These are phyloP conservation scores for Pneumocystis murina DNA, from an alignment of 1,139 yeast genomes.

Conservation along the genomic window DNA sequence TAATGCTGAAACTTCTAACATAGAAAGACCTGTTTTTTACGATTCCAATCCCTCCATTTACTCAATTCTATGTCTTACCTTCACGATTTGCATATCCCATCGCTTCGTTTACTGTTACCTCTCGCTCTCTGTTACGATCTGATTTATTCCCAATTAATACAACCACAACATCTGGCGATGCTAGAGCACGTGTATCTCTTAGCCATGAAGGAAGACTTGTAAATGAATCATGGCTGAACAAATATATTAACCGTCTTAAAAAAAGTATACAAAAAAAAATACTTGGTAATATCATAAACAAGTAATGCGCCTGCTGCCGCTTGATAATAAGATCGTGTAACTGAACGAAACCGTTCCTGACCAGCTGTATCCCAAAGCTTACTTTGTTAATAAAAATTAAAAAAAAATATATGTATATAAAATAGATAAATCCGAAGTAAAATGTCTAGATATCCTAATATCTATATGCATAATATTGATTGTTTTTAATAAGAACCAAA, in stretches of 20 bases:
- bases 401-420: constrained; percentile 17
- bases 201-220: constrained; percentile 35
- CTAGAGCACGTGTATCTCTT: constrained; percentile 35
- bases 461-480: too few relatives aligned
- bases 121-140: constrained; percentile 45
- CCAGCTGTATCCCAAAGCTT: constrained; percentile 66
- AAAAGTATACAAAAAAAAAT: neutral
- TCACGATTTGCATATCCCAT: constrained; percentile 10
- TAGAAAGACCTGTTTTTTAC: constrained; percentile 23
- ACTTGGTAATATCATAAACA: constrained; percentile 53
- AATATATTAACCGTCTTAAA: neutral
- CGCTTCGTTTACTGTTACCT: constrained; percentile 28
- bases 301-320: constrained; percentile 72
- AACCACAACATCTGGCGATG: constrained; percentile 27
- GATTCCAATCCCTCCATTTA: constrained; percentile 17
- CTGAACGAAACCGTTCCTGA: constrained; percentile 58
- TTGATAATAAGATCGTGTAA: constrained; percentile 61
- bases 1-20: constrained; percentile 34
- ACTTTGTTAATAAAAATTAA: neutral
- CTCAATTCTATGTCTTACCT: neutral
- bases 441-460: too few relatives aligned
- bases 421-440: constrained; percentile 24
- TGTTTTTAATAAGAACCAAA: too few relatives aligned
- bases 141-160: constrained; percentile 37
- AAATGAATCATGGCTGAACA: constrained; percentile 28